Percentiles rank a stretch among this genome's conserved stretches.
Conservation (phyloP, 306 rosid species). For the Prunus kanzakura region DNA sequence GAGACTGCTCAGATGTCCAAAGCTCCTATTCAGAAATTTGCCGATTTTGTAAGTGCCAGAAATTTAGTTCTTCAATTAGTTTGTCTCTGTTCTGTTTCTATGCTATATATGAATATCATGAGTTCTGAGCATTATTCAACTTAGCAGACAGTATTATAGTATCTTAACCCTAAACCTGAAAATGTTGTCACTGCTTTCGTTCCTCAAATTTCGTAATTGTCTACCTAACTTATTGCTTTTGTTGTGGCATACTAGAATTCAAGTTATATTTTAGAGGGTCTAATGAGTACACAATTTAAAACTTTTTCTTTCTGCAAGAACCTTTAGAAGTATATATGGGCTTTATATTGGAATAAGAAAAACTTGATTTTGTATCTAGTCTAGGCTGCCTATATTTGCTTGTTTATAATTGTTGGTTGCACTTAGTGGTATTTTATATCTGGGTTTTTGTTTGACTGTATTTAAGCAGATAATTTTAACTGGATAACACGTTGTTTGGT, state of each 20-base stretch:
- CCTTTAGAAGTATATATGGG: background rate
- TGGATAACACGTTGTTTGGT: background rate
- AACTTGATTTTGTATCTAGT: background rate
- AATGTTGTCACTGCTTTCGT: background rate
- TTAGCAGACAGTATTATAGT: background rate
- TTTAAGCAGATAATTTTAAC: background rate
- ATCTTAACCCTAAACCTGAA: no score
- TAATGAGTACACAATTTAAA: no score
- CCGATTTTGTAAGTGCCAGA: constrained; percentile 84
- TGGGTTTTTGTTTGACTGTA: background rate
- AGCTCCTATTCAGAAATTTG: constrained; percentile 99
- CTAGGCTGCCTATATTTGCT: background rate
- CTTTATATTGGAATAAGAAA: background rate
- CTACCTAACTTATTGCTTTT: background rate
- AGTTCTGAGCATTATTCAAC: background rate
- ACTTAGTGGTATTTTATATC: background rate
- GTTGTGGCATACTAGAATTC: background rate
- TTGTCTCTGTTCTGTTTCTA: background rate
- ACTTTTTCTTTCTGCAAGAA: background rate
- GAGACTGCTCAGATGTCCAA: constrained; percentile 99
- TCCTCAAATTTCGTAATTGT: background rate
- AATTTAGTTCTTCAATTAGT: background rate
- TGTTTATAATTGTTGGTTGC: background rate
- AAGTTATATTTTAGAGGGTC: background rate
- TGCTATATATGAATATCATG: constrained; percentile 1